Percentiles rank a stretch among this genome's conserved stretches.
These are phyloP conservation scores for Botrytis elliptica DNA, from an alignment of 2,329 filamentous ascomycete species.

Conservation along the genomic window DNA sequence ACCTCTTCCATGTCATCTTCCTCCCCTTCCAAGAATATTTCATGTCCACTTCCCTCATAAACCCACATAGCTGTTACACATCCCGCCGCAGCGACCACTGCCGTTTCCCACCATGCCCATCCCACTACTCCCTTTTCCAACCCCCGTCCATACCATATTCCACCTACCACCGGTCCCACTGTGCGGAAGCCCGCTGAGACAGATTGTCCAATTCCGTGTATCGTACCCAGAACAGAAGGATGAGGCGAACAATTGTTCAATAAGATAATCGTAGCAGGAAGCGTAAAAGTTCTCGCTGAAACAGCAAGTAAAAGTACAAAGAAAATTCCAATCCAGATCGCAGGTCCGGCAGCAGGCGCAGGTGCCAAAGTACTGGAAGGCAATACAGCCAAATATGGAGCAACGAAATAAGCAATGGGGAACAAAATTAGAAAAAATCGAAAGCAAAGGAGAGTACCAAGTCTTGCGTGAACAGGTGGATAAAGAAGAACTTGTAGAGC, in stretches of 20 bases:
- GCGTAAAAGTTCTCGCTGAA: slow-evolving; percentile 56
- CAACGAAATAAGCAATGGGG: slow-evolving; percentile 64
- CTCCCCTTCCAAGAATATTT: slow-evolving; percentile 8
- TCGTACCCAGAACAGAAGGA: slow-evolving; percentile 53
- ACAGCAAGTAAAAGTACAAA: slow-evolving; percentile 56
- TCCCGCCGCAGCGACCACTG: slow-evolving; percentile 3
- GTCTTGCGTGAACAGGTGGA: slow-evolving; percentile 59
- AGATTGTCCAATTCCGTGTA: slow-evolving; percentile 59
- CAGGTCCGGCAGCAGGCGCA: slow-evolving; percentile 45
- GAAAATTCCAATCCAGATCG: slow-evolving; percentile 56
- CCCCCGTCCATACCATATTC: slow-evolving; percentile 54
- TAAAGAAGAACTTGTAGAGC: slow-evolving; percentile 68
- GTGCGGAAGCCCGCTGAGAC: slow-evolving; percentile 54
- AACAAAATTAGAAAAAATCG: slow-evolving; percentile 64
- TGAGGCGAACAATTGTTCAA: slow-evolving; percentile 61
- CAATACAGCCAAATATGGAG: slow-evolving; percentile 62
- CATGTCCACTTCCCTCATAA: slow-evolving; percentile 20
- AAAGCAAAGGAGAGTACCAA: slow-evolving; percentile 68
- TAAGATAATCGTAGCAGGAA: slow-evolving; percentile 58
- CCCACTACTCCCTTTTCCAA: slow-evolving; percentile 54
- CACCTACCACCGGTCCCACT: slow-evolving; percentile 54
- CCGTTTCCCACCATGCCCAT: slow-evolving; percentile 53
- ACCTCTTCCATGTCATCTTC: slow-evolving; percentile 9
- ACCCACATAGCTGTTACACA: slow-evolving; percentile 18
- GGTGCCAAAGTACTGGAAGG: slow-evolving; percentile 38